phyloP scores from a whole-genome alignment of 352 stramenopile species.

The Phytophthora pinifolia region DNA sequence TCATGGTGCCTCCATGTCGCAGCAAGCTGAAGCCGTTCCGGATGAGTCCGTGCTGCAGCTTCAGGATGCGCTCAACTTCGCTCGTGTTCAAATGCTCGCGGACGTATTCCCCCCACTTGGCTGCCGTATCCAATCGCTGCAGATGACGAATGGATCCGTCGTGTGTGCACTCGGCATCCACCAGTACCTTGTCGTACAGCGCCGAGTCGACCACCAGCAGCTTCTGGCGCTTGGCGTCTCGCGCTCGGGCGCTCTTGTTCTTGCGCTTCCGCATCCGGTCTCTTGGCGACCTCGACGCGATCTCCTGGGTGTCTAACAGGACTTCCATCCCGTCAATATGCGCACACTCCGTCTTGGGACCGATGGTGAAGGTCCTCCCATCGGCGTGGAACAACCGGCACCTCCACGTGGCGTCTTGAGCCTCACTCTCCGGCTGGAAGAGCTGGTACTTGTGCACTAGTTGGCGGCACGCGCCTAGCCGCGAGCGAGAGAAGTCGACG shows the following conservation, averaged over 20 bases:
- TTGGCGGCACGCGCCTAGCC: constrained; percentile 86
- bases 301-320: constrained; percentile 72
- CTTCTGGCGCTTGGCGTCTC: constrained; percentile 52
- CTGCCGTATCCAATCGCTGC: constrained; percentile 60
- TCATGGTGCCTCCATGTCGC: constrained; percentile 83
- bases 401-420: constrained; percentile 36
- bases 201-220: constrained; percentile 23
- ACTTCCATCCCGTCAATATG: constrained; percentile 41
- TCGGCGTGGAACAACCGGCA: constrained; percentile 82
- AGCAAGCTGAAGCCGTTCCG: constrained; percentile 89
- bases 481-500: constrained; percentile 86
- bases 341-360: constrained; percentile 48
- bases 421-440: constrained; percentile 29
- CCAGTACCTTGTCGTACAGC: constrained; percentile 93
- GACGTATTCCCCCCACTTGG: constrained; percentile 82
- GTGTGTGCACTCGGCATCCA: constrained; percentile 96
- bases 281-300: constrained; percentile 41
- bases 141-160: constrained; percentile 93
- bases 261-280: constrained; percentile 81
- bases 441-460: constrained; percentile 94
- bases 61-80: constrained; percentile 59
- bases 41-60: constrained; percentile 64
- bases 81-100: constrained; percentile 54
- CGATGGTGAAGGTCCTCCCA: constrained; percentile 67
- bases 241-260: constrained; percentile 89